phyloP scores from a whole-genome alignment of 1,284 basidiomycete species.

The Trametes hirsuta region DNA sequence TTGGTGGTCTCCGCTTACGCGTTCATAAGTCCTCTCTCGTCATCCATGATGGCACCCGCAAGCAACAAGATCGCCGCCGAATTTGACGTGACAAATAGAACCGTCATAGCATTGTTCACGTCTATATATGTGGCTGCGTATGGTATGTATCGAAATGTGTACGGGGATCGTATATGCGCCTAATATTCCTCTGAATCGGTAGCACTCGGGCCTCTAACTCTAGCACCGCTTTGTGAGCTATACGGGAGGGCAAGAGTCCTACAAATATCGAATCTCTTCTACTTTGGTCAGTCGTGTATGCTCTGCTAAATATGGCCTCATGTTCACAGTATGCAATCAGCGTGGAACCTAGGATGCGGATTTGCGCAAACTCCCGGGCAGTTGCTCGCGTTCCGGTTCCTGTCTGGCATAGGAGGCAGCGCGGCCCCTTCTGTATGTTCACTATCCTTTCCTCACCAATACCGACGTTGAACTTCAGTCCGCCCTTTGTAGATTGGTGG shows the following conservation, averaged over 20 bases:
- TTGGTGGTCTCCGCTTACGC: constrained; percentile 64
- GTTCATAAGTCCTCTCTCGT: constrained; percentile 68
- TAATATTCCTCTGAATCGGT: neutral
- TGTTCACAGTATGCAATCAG: constrained; percentile 33
- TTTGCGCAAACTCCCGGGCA: constrained; percentile 62
- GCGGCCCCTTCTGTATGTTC: constrained; percentile 60
- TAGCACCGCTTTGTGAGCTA: constrained; percentile 62
- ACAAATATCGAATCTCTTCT: constrained; percentile 61
- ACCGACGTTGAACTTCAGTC: neutral
- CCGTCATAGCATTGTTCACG: constrained; percentile 59
- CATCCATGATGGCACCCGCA: constrained; percentile 77
- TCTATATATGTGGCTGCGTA: constrained; percentile 73
- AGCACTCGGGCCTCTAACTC: constrained; percentile 58
- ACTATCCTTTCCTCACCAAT: too few species aligned
- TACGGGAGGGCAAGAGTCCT: constrained; percentile 45
- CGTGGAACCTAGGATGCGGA: constrained; percentile 69
- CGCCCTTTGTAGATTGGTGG: constrained; percentile 39
- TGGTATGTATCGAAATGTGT: constrained; percentile 38
- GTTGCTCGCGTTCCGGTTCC: constrained; percentile 65
- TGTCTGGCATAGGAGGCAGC: constrained; percentile 69
- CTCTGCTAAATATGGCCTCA: neutral
- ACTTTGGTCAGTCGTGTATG: constrained; percentile 45
- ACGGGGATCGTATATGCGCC: neutral
- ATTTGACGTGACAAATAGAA: constrained; percentile 58
- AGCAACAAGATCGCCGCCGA: constrained; percentile 52